Base-by-base conservation (phyloP, 257 asterid species). In the Solanum virginianum region DNA sequence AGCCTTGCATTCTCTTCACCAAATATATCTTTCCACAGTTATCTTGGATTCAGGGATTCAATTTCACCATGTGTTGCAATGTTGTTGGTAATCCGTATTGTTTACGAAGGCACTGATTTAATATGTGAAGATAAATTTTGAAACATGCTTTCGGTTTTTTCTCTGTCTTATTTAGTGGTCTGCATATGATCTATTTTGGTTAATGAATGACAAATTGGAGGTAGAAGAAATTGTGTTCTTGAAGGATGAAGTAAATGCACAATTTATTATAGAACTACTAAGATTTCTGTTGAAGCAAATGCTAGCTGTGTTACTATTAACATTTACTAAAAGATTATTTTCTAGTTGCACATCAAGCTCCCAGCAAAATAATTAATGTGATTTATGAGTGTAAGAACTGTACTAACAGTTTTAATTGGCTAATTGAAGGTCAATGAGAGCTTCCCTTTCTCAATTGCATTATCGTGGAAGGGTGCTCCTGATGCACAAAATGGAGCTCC, bases 381-480 rank as follows among this genome's bases (percentile, higher is more conserved):
- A 79, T 51, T 54, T 17, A 18, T 53, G 24, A 79, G 66, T 10
- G 47, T 53, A 53, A 53, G 6, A 53, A 29, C 4, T 70, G 66
- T 11, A 4, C 74, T 22, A 56, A 75, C 10, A 26, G 43, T 39
- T 72, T 7, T 51, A 0, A 24, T 53, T 84, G 83, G 54, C 77
- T 41, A 53, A 69, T 82, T 84, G 49, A 86, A 95, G 99, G 98
- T 95, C 41, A 93, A 90, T 62, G 99, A 95, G 86, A 90, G 86
- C 86, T 93, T 92, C 56, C 98, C 98, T 11, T 93, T 93, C 85
- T 87, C 98, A 62, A 91, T 95, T 86, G 93, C 97, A 57, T 88
- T 95, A 91, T 86, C 95, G 11, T 95, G 98, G 99, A 94, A 92
- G 87, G 93, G 89, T 83, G 89, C 94, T 15, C 84, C 95, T 10